Evolutionary conservation across 1,139 yeast genomes (phyloP).

Genomic region (Nakaseomyces uthaithaninus): DNA sequence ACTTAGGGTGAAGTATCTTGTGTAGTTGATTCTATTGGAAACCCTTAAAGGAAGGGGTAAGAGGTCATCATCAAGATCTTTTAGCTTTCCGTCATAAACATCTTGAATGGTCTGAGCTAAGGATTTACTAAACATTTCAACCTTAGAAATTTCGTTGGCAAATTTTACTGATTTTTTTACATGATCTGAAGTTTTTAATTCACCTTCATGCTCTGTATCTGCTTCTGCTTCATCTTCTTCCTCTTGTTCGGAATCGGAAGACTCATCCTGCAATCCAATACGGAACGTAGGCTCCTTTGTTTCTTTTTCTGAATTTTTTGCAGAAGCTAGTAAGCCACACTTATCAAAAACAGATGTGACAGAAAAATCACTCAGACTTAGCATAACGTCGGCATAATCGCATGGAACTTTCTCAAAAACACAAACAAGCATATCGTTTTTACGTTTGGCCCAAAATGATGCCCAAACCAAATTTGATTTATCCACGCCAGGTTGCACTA

Average conservation of each 20-base stretch:
- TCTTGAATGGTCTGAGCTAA: conserved; percentile 26
- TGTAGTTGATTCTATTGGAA: conserved; percentile 41
- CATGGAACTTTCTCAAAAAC: conserved; percentile 85
- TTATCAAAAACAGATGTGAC: conserved; percentile 24
- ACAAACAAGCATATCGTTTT: conserved; percentile 64
- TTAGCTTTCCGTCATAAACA: conserved; percentile 26
- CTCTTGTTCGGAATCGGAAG: conserved; percentile 5
- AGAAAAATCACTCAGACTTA: conserved; percentile 28
- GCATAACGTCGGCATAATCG: conserved; percentile 62
- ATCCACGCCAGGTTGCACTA: conserved; percentile 38
- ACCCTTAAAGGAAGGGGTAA: conserved; percentile 37
- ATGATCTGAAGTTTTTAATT: neutral
- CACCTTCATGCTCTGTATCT: conserved; percentile 6
- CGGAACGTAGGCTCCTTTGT: conserved; percentile 9
- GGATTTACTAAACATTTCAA: conserved; percentile 26
- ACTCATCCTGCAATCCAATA: conserved; percentile 10
- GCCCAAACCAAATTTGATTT: conserved; percentile 57
- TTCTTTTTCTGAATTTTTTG: conserved; percentile 3
- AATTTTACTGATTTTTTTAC: conserved; percentile 30
- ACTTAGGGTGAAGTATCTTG: conserved; percentile 57
- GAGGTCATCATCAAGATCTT: conserved; percentile 27
- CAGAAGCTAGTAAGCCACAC: conserved; percentile 14
- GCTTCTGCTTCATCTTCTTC: conserved; percentile 3
- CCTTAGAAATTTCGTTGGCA: conserved; percentile 25
- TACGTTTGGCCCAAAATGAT: conserved; percentile 80